Evolutionary conservation across 2,329 filamentous ascomycete species (phyloP).

Genomic region (Aspergillus brasiliensis): DNA sequence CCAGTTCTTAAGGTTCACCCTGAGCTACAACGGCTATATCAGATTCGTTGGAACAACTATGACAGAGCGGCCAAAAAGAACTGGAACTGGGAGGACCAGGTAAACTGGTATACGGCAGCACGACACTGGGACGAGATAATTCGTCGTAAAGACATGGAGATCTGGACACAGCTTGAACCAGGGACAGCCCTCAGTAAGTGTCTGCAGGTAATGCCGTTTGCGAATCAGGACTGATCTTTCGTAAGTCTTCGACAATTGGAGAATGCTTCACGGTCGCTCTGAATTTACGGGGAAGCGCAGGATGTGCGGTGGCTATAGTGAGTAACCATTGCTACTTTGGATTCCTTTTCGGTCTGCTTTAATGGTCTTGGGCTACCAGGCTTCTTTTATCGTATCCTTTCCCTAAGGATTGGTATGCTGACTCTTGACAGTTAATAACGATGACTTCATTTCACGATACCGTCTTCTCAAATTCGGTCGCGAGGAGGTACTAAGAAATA

Average conservation of each 20-base stretch:
- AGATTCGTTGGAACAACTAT: conserved; percentile 91
- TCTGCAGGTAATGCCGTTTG: background rate
- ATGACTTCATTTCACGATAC: conserved; percentile 78
- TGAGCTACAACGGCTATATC: conserved; percentile 51
- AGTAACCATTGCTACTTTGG: conserved; percentile 41
- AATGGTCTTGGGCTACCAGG: background rate
- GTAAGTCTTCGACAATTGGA: conserved; percentile 92
- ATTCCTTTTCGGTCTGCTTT: background rate
- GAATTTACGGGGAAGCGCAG: conserved; percentile 81
- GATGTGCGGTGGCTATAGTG: conserved; percentile 89
- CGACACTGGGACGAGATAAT: conserved; percentile 72
- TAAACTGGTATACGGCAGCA: conserved; percentile 78
- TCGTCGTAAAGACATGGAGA: conserved; percentile 65
- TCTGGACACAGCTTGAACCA: conserved; percentile 78
- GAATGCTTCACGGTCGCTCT: conserved; percentile 83
- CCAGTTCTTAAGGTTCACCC: conserved; percentile 70
- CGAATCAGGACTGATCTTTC: conserved; percentile 12
- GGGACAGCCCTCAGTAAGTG: conserved; percentile 73
- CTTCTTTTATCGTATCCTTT: background rate
- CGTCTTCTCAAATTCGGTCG: conserved; percentile 67
- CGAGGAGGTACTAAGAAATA: conserved; percentile 33
- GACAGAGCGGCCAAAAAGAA: conserved; percentile 72
- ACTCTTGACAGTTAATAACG: conserved; percentile 64
- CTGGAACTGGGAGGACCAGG: conserved; percentile 53
- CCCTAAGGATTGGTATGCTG: conserved; percentile 3